Evolutionary conservation across 2,329 filamentous ascomycete species (phyloP), one percentile per base, ranked within the genome.

Genomic region (Claviceps monticola): DNA sequence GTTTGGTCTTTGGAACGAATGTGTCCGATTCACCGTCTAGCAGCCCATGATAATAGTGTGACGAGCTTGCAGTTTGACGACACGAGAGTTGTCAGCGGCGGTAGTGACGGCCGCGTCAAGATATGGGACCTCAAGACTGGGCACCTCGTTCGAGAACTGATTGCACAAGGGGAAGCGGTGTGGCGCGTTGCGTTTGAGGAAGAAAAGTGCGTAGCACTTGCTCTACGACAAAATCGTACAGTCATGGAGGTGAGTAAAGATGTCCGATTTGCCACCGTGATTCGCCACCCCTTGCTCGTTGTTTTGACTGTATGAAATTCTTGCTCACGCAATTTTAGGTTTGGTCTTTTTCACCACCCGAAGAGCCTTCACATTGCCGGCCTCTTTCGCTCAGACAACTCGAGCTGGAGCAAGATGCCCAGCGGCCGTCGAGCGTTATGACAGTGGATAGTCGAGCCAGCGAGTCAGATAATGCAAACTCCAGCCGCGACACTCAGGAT

Each of bases 111-210:
- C n/a, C 79, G 93, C 50, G 93, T 98, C 57, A 98, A 97, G 69
- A 90, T 98, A 51, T 98, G 93, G 93, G 91, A 95, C 69, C 74
- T 97, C 54, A 89, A 93, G 68, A 93, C 88, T 2, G 93, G 93
- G 3, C 84, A 87, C 53, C 76, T 95, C 29, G 88, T 98, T 21
- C 82, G 93, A 54, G 93, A 98, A 68, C 78, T 98, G 43, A 91
- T 91, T 46, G 83, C 85, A 19, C 89, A 91, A 50, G 88, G 91
- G 0, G 91, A 98, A 63, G 90, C 91, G 16, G 93, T 98, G 0
- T 98, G 93, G 93, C 80, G 93, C 54, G 91, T 98, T 37, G 93
- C 94, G 0, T 98, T 98, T 65, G 93, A 98, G 64, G 91, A 95
- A 58, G 93, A 98, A 68, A 97, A 96, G 68, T 95, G 91, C 53